Evolutionary conservation across 192 early-diverging fungal species (phyloP).

Genomic region (Chytriomyces confervae): DNA sequence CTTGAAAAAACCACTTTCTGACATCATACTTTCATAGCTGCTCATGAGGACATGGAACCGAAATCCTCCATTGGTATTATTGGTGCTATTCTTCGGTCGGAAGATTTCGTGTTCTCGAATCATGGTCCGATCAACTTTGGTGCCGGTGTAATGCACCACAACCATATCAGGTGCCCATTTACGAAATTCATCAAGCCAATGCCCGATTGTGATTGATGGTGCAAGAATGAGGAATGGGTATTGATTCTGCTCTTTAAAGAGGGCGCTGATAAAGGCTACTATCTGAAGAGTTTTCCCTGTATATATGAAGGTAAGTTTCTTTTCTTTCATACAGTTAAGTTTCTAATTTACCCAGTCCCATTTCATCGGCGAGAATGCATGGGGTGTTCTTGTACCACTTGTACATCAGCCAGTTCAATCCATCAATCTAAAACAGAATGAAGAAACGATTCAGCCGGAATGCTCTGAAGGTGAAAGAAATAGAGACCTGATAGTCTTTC

Average conservation of each 20-base stretch:
- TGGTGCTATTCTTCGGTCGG: neutral
- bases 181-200: constrained; percentile 75
- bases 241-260: constrained; percentile 53
- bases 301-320: neutral
- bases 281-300: constrained; percentile 73
- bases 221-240: constrained; percentile 74
- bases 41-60: constrained; percentile 76
- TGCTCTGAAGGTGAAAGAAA: neutral
- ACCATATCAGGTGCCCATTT: constrained; percentile 71
- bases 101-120: constrained; percentile 62
- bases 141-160: constrained; percentile 64
- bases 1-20: constrained; percentile 51
- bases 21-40: constrained; percentile 64
- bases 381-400: constrained; percentile 65
- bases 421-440: constrained; percentile 31
- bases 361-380: constrained; percentile 77
- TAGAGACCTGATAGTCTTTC: constrained; percentile 69
- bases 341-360: constrained; percentile 62
- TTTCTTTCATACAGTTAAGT: neutral
- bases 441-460: neutral
- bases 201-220: constrained; percentile 66
- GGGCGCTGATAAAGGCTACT: constrained; percentile 58
- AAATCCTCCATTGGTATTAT: neutral
- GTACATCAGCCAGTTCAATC: constrained; percentile 64
- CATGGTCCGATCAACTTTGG: constrained; percentile 47